phyloP scores from a whole-genome alignment of 306 rosid species.

The Macrotyloma uniflorum region DNA sequence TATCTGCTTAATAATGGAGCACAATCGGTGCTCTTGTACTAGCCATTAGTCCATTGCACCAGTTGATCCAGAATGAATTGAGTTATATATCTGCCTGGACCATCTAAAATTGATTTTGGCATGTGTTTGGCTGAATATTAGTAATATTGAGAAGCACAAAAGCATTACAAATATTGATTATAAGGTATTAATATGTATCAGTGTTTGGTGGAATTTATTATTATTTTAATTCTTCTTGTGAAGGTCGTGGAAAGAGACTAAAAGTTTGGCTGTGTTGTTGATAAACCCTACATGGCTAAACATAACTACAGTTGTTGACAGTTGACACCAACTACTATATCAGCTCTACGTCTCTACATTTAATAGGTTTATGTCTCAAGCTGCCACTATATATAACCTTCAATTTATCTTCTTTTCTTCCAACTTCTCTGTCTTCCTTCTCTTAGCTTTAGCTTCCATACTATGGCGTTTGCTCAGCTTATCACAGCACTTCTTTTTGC shows the following conservation, averaged over 20 bases:
- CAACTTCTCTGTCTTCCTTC: not conserved
- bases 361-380: conserved; percentile 27
- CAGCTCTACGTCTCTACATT: conserved; percentile 38
- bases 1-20: not conserved
- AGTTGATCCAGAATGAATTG: not conserved
- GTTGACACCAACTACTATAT: conserved; percentile 40
- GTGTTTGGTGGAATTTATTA: too few species aligned
- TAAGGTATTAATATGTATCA: too few species aligned
- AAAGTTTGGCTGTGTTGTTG: not conserved
- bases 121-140: too few species aligned
- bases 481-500: conserved; percentile 53
- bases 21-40: not conserved
- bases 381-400: conserved; percentile 34
- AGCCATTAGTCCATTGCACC: not conserved
- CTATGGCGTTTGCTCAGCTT: conserved; percentile 55
- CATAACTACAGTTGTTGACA: conserved; percentile 26
- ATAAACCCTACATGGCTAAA: not conserved
- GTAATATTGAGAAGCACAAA: too few species aligned
- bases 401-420: conserved; percentile 27
- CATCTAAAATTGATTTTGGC: too few species aligned
- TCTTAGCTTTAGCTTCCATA: not conserved
- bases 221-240: too few species aligned
- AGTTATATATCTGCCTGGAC: too few species aligned
- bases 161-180: too few species aligned
- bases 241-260: not conserved